These are phyloP conservation scores for Discostella stelligera DNA, from an alignment of 352 stramenopile genomes.

Conservation along the genomic window DNA sequence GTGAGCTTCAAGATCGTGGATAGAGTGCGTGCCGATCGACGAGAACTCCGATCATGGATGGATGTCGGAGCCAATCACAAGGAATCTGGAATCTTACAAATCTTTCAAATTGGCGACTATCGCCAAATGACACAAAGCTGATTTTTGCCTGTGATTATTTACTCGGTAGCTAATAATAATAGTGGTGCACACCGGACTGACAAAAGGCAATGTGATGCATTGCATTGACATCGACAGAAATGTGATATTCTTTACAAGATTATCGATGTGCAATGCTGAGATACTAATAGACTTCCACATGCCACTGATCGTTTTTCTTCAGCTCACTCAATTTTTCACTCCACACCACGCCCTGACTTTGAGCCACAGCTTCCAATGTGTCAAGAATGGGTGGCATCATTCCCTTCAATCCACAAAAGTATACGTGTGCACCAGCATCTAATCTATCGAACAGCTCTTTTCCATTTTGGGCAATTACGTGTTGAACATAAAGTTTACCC, in stretches of 20 bases:
- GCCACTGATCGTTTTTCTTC: constrained; percentile 87
- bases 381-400: constrained; percentile 88
- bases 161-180: too few species aligned
- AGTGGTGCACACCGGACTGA: too few species aligned
- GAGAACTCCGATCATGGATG: too few species aligned
- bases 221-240: too few species aligned
- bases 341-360: constrained; percentile 73
- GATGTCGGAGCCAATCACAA: too few species aligned
- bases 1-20: not conserved
- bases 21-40: too few species aligned
- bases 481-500: constrained; percentile 89
- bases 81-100: too few species aligned
- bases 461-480: constrained; percentile 88
- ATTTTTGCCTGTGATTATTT: too few species aligned
- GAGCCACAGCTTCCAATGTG: constrained; percentile 81
- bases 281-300: constrained; percentile 88
- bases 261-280: constrained; percentile 14
- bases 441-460: constrained; percentile 87
- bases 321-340: constrained; percentile 78
- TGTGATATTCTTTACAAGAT: not conserved
- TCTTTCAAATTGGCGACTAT: too few species aligned
- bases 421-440: constrained; percentile 86
- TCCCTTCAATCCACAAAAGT: constrained; percentile 88
- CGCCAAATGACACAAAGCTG: too few species aligned
- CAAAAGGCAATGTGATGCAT: too few species aligned